Conservation (phyloP, 2,329 filamentous ascomycete species). For the Stagonosporopsis chrysanthemi region DNA sequence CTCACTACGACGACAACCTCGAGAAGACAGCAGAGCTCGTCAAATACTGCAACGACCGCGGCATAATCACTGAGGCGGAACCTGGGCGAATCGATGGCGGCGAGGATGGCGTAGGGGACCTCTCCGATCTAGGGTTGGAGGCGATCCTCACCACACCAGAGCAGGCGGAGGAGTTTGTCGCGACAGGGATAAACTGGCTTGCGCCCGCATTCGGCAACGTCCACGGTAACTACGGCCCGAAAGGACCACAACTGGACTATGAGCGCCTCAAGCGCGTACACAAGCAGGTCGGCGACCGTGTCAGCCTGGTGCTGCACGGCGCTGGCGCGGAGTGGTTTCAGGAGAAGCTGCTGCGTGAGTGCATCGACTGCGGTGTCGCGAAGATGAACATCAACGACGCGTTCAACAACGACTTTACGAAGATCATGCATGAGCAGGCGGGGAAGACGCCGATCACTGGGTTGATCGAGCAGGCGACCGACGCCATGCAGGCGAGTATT, state of each 20-base stretch:
- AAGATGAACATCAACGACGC: slow-evolving; percentile 68
- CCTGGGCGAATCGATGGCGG: slow-evolving; percentile 75
- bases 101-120: slow-evolving; percentile 77
- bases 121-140: slow-evolving; percentile 62
- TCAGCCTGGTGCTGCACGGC: slow-evolving; percentile 65
- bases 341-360: slow-evolving; percentile 62
- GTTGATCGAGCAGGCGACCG: slow-evolving; percentile 63
- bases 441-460: slow-evolving; percentile 61
- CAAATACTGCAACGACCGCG: slow-evolving; percentile 67
- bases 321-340: slow-evolving; percentile 62
- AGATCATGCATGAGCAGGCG: slow-evolving; percentile 58
- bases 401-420: slow-evolving; percentile 60
- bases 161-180: slow-evolving; percentile 74
- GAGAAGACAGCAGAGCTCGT: slow-evolving; percentile 69
- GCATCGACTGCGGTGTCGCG: slow-evolving; percentile 62
- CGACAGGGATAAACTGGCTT: slow-evolving; percentile 75
- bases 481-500: slow-evolving; percentile 62
- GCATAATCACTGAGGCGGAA: slow-evolving; percentile 75
- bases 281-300: slow-evolving; percentile 57
- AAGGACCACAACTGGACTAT: slow-evolving; percentile 60
- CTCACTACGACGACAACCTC: slow-evolving; percentile 74
- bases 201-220: slow-evolving; percentile 80
- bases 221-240: slow-evolving; percentile 74
- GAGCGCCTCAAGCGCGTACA: slow-evolving; percentile 53
- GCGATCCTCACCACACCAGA: slow-evolving; percentile 72